A percentile compares a stretch with the other conserved stretches of the same genome.
Conservation (phyloP, 2,329 filamentous ascomycete genomes). For the Ceratocystis harringtonii region DNA sequence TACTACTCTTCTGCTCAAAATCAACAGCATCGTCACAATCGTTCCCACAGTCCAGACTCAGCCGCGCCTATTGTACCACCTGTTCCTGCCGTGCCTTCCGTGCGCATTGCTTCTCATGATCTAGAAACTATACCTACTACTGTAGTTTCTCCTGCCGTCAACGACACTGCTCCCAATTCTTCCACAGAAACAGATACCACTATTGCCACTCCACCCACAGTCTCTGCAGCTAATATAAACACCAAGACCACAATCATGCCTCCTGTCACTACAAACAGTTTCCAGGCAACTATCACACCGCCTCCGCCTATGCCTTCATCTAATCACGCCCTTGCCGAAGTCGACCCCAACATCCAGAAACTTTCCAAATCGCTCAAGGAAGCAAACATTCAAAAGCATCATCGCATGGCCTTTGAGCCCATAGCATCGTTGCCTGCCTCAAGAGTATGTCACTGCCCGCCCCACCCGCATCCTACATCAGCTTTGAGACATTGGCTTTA, state of each 20-base stretch:
- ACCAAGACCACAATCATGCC: not conserved
- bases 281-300: constrained; percentile 15
- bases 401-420: constrained; percentile 52
- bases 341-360: constrained; percentile 10
- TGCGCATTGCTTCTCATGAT: constrained; percentile 13
- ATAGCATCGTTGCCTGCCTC: constrained; percentile 67
- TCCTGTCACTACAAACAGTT: not conserved
- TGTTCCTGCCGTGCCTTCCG: not conserved
- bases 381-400: constrained; percentile 10
- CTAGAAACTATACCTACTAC: constrained; percentile 10
- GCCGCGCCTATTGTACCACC: not conserved
- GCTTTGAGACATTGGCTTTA: not conserved
- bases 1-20: not conserved
- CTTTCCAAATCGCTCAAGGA: constrained; percentile 14
- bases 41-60: not conserved
- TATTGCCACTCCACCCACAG: not conserved
- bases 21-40: not conserved
- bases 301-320: constrained; percentile 3
- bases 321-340: constrained; percentile 2
- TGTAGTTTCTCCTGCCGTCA: not conserved
- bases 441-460: constrained; percentile 45
- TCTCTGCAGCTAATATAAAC: not conserved
- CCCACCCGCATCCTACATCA: not conserved
- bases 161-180: not conserved
- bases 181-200: not conserved